These are phyloP conservation scores for Talaromyces sp. DNA, from an alignment of 2,329 filamentous ascomycete genomes.

Conservation along the genomic window DNA sequence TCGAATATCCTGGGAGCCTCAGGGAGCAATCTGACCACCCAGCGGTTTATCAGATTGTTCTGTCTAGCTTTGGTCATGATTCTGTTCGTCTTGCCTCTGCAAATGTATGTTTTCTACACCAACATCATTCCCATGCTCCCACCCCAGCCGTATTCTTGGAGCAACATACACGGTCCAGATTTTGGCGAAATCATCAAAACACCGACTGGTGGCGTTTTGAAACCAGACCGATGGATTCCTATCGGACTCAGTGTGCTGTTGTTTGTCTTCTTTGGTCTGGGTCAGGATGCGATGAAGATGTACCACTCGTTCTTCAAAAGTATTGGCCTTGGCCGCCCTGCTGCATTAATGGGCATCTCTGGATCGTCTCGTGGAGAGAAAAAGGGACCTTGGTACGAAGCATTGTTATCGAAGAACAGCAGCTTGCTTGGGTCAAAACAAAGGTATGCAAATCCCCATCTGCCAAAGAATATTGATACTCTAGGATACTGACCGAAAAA, in stretches of 20 bases:
- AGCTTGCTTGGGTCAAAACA: conserved; percentile 2
- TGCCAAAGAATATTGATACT: background rate
- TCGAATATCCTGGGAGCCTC: conserved; percentile 50
- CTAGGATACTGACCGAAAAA: background rate
- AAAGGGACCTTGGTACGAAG: conserved; percentile 3
- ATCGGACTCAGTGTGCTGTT: conserved; percentile 51
- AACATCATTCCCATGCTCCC: conserved; percentile 34
- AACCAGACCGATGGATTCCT: conserved; percentile 56
- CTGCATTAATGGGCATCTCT: conserved; percentile 19
- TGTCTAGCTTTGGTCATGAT: conserved; percentile 52
- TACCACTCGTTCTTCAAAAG: conserved; percentile 45
- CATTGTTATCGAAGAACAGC: conserved; percentile 2
- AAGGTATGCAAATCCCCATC: background rate
- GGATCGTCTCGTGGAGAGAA: background rate
- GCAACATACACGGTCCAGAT: conserved; percentile 44
- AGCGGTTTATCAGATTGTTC: conserved; percentile 56
- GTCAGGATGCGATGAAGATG: conserved; percentile 54
- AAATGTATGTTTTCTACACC: conserved; percentile 47
- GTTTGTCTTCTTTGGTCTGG: conserved; percentile 63
- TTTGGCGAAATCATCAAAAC: conserved; percentile 50
- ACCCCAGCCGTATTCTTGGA: conserved; percentile 50
- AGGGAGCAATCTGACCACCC: conserved; percentile 50
- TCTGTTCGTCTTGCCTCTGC: conserved; percentile 50
- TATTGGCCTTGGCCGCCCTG: conserved; percentile 37
- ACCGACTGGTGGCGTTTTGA: conserved; percentile 40